Evolutionary conservation across 73 alveolate genomes (phyloP).

Genomic region (Effrenium voratum): DNA sequence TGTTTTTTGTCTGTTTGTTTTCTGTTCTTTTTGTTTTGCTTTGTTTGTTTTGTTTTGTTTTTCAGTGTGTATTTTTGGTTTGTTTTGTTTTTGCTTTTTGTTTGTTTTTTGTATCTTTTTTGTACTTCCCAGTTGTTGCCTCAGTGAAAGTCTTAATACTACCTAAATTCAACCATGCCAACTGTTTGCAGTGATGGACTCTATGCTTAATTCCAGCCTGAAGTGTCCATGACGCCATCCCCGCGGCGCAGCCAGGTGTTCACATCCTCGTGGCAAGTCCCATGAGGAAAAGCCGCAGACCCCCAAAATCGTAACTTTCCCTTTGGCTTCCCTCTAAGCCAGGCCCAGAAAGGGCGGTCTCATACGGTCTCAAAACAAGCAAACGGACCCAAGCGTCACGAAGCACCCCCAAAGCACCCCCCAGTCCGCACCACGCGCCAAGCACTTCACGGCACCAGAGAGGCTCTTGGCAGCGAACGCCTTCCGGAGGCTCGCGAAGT

Average conservation of each 20-base stretch:
- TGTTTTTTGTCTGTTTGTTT: too few relatives aligned
- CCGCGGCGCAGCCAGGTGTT: constrained; percentile 60
- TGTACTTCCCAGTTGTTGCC: not conserved
- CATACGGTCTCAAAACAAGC: not conserved
- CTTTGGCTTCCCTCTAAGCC: not conserved
- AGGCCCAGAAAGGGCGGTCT: not conserved
- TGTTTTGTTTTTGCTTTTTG: not conserved
- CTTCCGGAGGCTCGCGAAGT: not conserved
- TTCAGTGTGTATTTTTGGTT: not conserved
- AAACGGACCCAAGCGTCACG: not conserved
- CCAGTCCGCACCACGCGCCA: constrained; percentile 25
- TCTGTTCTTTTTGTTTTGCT: not conserved
- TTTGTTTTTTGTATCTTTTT: not conserved
- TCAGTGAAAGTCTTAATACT: not conserved
- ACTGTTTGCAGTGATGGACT: not conserved
- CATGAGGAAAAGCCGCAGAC: not conserved
- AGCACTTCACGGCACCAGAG: constrained; percentile 18
- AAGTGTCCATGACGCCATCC: constrained; percentile 81
- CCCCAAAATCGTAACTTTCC: not conserved
- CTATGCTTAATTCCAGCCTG: not conserved
- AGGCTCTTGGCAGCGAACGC: constrained; percentile 23
- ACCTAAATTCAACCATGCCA: not conserved
- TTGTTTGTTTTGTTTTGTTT: not conserved
- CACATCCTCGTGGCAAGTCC: constrained; percentile 48
- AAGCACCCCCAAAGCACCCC: not conserved